These are phyloP conservation scores for Pogostemon cablin DNA, from an alignment of 257 asterid species.

Conservation along the genomic window DNA sequence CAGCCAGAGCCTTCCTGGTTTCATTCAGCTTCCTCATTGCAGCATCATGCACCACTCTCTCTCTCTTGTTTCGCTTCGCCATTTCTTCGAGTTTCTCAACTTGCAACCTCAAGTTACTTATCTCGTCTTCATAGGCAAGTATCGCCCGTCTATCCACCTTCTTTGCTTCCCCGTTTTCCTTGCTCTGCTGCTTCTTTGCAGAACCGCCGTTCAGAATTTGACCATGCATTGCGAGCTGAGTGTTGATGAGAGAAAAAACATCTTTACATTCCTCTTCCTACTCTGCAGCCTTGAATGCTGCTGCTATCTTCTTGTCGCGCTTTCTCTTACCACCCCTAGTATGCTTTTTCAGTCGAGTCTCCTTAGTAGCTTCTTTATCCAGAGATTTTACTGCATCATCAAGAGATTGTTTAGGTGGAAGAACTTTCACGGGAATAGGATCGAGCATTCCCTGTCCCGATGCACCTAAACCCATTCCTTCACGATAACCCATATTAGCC, in stretches of 20 bases:
- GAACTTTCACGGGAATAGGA: slow-evolving; percentile 75
- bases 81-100: slow-evolving; percentile 77
- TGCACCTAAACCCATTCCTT: slow-evolving; percentile 98
- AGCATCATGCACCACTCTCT: slow-evolving; percentile 80
- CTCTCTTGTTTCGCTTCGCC: slow-evolving; percentile 80
- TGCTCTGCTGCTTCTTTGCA: slow-evolving; percentile 49
- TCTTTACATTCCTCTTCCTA: slow-evolving; percentile 74
- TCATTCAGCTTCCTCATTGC: slow-evolving; percentile 80
- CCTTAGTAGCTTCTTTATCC: slow-evolving; percentile 43
- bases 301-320: slow-evolving; percentile 83
- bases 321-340: slow-evolving; percentile 91
- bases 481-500: slow-evolving; percentile 98
- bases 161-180: slow-evolving; percentile 49
- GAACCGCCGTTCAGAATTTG: slow-evolving; percentile 39
- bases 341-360: slow-evolving; percentile 54
- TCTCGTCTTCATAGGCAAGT: slow-evolving; percentile 76
- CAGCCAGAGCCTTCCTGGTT: slow-evolving; percentile 72
- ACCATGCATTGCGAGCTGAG: slow-evolving; percentile 72
- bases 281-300: slow-evolving; percentile 67
- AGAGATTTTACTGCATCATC: slow-evolving; percentile 63
- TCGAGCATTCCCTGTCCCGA: slow-evolving; percentile 88
- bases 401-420: slow-evolving; percentile 80
- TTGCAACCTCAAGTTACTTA: slow-evolving; percentile 66
- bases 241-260: slow-evolving; percentile 77
- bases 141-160: slow-evolving; percentile 65